These are phyloP conservation scores for Macrotyloma uniflorum DNA, from an alignment of 306 rosid species.

Conservation along the genomic window DNA sequence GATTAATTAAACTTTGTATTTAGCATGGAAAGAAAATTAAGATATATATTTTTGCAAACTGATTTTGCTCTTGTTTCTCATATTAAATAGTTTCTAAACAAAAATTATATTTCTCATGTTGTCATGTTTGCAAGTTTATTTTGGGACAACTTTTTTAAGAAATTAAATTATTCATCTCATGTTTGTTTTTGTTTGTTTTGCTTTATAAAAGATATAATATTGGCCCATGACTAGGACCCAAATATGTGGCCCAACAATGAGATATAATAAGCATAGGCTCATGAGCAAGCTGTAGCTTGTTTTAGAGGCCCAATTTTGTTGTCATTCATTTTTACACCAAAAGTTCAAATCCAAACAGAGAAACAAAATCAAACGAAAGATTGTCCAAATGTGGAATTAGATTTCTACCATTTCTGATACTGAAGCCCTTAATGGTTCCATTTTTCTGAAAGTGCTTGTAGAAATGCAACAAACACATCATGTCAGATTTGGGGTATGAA, in stretches of 20 bases:
- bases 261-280: neutral
- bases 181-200: neutral
- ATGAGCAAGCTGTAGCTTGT: neutral
- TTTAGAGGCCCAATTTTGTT: neutral
- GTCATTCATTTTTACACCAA: neutral
- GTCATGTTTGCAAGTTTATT: neutral
- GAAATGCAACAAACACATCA: too few relatives aligned
- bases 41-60: neutral
- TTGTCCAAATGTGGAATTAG: neutral
- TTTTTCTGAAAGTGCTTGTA: neutral
- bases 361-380: neutral
- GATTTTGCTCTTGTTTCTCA: neutral
- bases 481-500: too few relatives aligned
- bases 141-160: neutral
- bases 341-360: neutral
- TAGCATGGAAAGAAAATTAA: neutral
- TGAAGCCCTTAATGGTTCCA: neutral
- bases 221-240: neutral
- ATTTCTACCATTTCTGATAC: neutral
- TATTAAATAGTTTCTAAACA: neutral
- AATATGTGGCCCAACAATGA: neutral
- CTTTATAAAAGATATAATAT: neutral
- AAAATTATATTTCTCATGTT: neutral
- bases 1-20: neutral
- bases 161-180: neutral